Evolutionary conservation across 768 basidiomycete genomes (phyloP), one percentile per base, ranked within the genome.

Genomic region (Daedaleopsis nitida): DNA sequence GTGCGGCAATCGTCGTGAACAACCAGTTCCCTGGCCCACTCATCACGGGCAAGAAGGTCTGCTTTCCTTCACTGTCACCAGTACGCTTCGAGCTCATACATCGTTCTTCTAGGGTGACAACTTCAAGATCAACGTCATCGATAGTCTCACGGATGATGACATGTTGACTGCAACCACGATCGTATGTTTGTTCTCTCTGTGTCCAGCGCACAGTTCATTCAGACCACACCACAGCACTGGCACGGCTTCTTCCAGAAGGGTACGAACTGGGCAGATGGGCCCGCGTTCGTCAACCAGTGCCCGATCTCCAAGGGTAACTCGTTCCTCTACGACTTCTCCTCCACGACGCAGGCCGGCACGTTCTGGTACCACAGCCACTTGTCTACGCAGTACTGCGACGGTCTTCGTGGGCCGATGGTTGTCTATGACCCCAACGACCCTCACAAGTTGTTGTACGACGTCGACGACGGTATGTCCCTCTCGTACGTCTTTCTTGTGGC

Each of bases 201-300:
- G 19, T 13, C 12, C 19, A n/a, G 11, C 14, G 13, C 24, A 8
- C 6, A 13, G 6, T 49, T 27, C 9, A 24, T 17, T 17, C 19
- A 23, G 23, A 49, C 12, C 13, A 4, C 7, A 12, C 42, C 47
- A 14, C n/a, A 72, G 71, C 71, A 72, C 43, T 83, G 82, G 82
- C 82, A 83, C 59, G 82, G 82, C 2, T 35, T 83, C n/a, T 80
- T 77, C 62, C 82, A 83, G 63, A 62, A 72, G 9, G 73, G 73
- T 8, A 74, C 76, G 7, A 80, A 79, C 13, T 73, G 76, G 35
- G 81, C 79, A 50, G 83, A 85, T 50, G 83, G 83, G 10, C 43
- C 73, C 2, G 67, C 77, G 3, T 81, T 81, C 60, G 81, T 83
- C 47, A 83, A 78, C 66, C 74, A 75, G 59, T 75, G 74, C 59